phyloP scores from a whole-genome alignment of 768 basidiomycete species.

The Serendipita sp. region DNA sequence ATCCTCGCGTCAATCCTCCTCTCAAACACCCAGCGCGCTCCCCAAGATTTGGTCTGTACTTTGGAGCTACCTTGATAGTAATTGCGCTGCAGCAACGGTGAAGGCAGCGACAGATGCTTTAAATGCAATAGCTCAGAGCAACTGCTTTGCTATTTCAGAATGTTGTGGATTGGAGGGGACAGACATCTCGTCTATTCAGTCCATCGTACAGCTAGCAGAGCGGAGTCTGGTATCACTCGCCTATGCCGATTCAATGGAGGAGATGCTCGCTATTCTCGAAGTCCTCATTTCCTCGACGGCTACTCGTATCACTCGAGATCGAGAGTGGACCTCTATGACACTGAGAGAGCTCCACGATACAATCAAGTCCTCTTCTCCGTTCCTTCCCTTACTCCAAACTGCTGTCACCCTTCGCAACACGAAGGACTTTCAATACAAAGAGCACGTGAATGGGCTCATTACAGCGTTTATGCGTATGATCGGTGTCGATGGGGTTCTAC shows the following conservation, averaged over 20 bases:
- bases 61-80: slow-evolving; percentile 59
- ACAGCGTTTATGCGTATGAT: slow-evolving; percentile 68
- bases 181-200: slow-evolving; percentile 22
- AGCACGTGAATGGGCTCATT: slow-evolving; percentile 64
- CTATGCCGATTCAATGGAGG: slow-evolving; percentile 60
- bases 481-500: slow-evolving; percentile 67
- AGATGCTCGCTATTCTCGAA: slow-evolving; percentile 56
- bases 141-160: not conserved
- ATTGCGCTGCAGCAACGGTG: slow-evolving; percentile 40
- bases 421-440: slow-evolving; percentile 81
- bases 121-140: slow-evolving; percentile 18
- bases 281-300: slow-evolving; percentile 25
- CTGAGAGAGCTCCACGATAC: not conserved
- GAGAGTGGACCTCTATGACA: not conserved
- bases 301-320: not conserved
- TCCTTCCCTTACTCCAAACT: slow-evolving; percentile 50
- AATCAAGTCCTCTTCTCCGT: slow-evolving; percentile 19
- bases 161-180: not conserved
- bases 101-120: slow-evolving; percentile 50
- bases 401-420: slow-evolving; percentile 58
- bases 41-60: slow-evolving; percentile 52
- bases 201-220: slow-evolving; percentile 43
- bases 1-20: slow-evolving; percentile 30
- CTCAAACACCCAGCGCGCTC: slow-evolving; percentile 35
- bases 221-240: slow-evolving; percentile 57